A percentile compares a stretch with the other conserved stretches of the same genome.
phyloP scores from a whole-genome alignment of 129 eudicot species.

The Dittrichia graveolens region DNA sequence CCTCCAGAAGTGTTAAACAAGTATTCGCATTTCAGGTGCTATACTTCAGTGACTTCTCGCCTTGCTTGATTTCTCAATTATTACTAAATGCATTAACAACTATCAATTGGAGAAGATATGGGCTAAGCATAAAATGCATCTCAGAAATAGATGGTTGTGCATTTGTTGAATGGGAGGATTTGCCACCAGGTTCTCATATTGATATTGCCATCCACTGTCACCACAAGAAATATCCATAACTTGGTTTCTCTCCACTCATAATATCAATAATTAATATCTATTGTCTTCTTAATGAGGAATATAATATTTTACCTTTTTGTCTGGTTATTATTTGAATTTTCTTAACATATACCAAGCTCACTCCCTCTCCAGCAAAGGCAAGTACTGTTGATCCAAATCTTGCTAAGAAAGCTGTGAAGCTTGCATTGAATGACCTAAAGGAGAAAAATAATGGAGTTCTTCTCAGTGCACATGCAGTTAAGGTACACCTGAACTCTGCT shows the following conservation, averaged over 20 bases:
- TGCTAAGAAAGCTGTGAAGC: slow-evolving; percentile 61
- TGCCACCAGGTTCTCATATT: slow-evolving; percentile 62
- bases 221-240: slow-evolving; percentile 66
- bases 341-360: slow-evolving; percentile 63
- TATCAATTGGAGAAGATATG: slow-evolving; percentile 76
- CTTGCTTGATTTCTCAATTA: slow-evolving; percentile 53
- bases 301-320: neutral
- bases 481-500: slow-evolving; percentile 49
- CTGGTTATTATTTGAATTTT: slow-evolving; percentile 26
- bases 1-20: neutral
- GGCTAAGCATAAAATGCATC: slow-evolving; percentile 52
- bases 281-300: neutral
- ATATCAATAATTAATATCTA: neutral
- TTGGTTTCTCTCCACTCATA: neutral
- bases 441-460: slow-evolving; percentile 69
- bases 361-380: slow-evolving; percentile 35
- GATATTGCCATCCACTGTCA: slow-evolving; percentile 74
- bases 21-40: slow-evolving; percentile 59
- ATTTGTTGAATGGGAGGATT: slow-evolving; percentile 82
- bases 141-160: slow-evolving; percentile 50
- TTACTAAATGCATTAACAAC: slow-evolving; percentile 60
- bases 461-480: slow-evolving; percentile 78
- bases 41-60: slow-evolving; percentile 74
- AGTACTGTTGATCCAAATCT: slow-evolving; percentile 44
- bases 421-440: slow-evolving; percentile 75